Base-by-base conservation (phyloP, 371 early-diverging fungal species). In the Mucor irregularis region DNA sequence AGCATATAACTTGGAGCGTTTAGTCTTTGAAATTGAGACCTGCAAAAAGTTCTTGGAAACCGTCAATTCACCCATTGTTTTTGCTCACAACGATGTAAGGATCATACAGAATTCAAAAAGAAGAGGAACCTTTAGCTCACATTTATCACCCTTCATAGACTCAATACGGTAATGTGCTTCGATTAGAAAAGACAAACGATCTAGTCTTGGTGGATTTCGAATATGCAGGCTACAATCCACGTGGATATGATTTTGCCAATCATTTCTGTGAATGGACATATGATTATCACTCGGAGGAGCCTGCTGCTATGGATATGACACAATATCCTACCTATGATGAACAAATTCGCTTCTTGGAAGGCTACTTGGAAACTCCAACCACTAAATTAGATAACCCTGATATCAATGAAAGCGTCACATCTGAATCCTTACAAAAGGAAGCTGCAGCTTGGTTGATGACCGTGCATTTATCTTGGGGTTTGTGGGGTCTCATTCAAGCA, bases 211-310 rank as follows among this genome's bases (percentile, higher is more conserved):
- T 92, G 7, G 94, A 94, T 55, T 92, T 90, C 58, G 95, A 95
- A 62, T 95, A 95, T 59, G 81, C 94, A n/a, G 91, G 93, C 0
- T 92, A 90, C 67, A 94, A 90, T 54, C 85, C 84, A 57, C 87
- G 91, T 4, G 93, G 85, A 1, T 91, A 78, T 44, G 95, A 95
- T 31, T 81, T 95, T 47, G 92, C 89, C 19, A 95, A 95, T 64
- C 94, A 94, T 49, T 94, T 93, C 56, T 90, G 90, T 68, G 95
- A 95, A 60, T 95, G 92, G 92, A 88, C 80, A 60, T 90, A 90
- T 28, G 83, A 94, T 62, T 94, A 94, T 63, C 89, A 90, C 58
- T 68, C 82, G 6, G 68, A 74, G 0, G 48, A 68, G 0, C 82
- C 85, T 11, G 91, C 90, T 11, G 53, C 76, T 5, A 46, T 84